These are phyloP conservation scores for Iberis pinnata DNA, from an alignment of 345 rosid genomes.

Conservation along the genomic window DNA sequence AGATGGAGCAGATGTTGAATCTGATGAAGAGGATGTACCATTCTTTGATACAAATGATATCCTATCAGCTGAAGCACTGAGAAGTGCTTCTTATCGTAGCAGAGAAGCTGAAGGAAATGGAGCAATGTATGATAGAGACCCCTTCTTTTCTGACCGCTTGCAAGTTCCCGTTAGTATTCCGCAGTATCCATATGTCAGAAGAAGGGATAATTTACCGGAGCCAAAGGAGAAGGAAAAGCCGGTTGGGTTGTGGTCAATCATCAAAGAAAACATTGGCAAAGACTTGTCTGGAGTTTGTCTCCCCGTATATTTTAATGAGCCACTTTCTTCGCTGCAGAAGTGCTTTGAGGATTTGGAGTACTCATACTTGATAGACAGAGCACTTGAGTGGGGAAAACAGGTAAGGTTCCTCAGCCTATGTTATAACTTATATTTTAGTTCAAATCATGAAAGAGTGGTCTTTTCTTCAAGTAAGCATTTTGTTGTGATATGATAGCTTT, in stretches of 20 bases:
- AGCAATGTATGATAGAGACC: constrained; percentile 50
- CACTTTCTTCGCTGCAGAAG: constrained; percentile 93
- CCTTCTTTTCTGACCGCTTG: constrained; percentile 48
- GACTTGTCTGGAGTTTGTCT: constrained; percentile 99
- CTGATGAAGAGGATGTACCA: constrained; percentile 76
- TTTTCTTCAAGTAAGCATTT: constrained; percentile 7
- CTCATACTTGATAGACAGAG: constrained; percentile 81
- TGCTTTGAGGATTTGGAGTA: constrained; percentile 99
- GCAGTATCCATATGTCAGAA: constrained; percentile 71
- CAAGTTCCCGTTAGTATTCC: constrained; percentile 45
- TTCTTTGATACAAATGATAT: constrained; percentile 90
- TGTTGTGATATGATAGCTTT: constrained; percentile 1
- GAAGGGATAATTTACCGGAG: constrained; percentile 89
- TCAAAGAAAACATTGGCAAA: constrained; percentile 96
- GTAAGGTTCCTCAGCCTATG: constrained; percentile 45
- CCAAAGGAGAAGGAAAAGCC: constrained; percentile 97
- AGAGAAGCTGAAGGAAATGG: constrained; percentile 63
- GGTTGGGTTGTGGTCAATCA: constrained; percentile 94
- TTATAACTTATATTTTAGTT: constrained; percentile 31
- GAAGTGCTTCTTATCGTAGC: constrained; percentile 85
- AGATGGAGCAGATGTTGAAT: constrained; percentile 79
- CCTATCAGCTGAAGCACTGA: constrained; percentile 69
- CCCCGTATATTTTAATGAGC: constrained; percentile 95
- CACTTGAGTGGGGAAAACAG: constrained; percentile 96
- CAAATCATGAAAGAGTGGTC: constrained; percentile 30